These are phyloP conservation scores for Logfia minima DNA, from an alignment of 129 eudicot species.

Conservation along the genomic window DNA sequence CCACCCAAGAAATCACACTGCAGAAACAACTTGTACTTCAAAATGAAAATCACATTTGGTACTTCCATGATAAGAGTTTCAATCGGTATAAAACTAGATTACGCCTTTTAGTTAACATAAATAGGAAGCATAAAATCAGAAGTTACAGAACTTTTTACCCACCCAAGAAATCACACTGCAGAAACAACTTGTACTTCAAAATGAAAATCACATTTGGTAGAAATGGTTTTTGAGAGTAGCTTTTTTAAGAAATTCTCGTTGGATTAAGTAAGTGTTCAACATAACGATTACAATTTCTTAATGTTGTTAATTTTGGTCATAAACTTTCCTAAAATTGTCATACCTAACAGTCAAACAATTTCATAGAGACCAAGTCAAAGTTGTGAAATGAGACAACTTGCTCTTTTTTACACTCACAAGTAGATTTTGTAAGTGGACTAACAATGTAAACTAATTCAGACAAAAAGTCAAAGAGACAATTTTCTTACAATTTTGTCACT, in stretches of 20 bases:
- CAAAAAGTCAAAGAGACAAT: conserved; percentile 22
- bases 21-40: neutral
- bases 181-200: neutral
- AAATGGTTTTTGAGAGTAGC: neutral
- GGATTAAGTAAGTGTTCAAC: conserved; percentile 3
- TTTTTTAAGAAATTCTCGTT: neutral
- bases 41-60: neutral
- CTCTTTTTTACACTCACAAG: conserved; percentile 17
- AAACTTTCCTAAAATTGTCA: conserved; percentile 13
- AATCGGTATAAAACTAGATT: neutral
- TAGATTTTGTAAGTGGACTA: conserved; percentile 12
- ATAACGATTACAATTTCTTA: neutral
- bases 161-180: neutral
- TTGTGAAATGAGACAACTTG: conserved; percentile 16
- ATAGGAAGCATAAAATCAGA: neutral
- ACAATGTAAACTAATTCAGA: neutral
- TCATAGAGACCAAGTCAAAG: conserved; percentile 15
- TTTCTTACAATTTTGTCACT: conserved; percentile 41
- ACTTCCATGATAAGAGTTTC: neutral
- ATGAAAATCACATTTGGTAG: neutral
- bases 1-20: neutral
- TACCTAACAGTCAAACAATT: conserved; percentile 17
- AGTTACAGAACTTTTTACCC: neutral
- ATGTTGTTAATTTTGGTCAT: neutral
- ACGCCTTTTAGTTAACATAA: neutral